Evolutionary conservation across 1,284 basidiomycete genomes (phyloP).

Genomic region (Inonotus obliquus): DNA sequence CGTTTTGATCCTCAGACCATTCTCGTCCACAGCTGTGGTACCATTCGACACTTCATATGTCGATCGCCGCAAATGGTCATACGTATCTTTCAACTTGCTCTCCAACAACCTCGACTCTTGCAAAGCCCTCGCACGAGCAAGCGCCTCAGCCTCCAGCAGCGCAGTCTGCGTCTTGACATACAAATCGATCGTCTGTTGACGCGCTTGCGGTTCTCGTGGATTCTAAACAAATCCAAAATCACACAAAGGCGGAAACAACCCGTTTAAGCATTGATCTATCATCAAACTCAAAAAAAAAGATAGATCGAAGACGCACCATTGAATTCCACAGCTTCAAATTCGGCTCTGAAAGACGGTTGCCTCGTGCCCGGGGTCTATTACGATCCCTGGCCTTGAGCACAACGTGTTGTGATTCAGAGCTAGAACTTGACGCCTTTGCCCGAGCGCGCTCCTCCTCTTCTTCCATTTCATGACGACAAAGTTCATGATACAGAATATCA

Average conservation of each 20-base stretch:
- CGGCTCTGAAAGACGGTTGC: constrained; percentile 71
- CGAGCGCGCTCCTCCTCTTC: constrained; percentile 13
- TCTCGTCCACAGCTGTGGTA: constrained; percentile 23
- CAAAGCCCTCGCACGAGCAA: constrained; percentile 69
- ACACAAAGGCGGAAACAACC: background rate
- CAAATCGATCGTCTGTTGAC: constrained; percentile 61
- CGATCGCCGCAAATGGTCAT: constrained; percentile 70
- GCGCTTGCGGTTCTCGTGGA: constrained; percentile 73
- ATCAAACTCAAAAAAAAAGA: constrained; percentile 16
- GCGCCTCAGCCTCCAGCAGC: constrained; percentile 68
- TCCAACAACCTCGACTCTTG: constrained; percentile 73
- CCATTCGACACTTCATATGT: constrained; percentile 56
- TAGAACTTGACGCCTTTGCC: constrained; percentile 11
- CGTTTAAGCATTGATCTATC: background rate
- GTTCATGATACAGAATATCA: constrained; percentile 79
- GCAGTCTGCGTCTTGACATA: constrained; percentile 71
- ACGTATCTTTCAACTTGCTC: constrained; percentile 70
- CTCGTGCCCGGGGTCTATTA: constrained; percentile 54
- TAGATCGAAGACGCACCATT: constrained; percentile 52
- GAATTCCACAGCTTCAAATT: constrained; percentile 85
- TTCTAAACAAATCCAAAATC: constrained; percentile 43
- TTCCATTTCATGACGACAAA: constrained; percentile 40
- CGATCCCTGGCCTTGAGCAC: constrained; percentile 41
- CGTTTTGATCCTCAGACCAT: constrained; percentile 2
- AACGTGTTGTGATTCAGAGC: constrained; percentile 24